These are phyloP conservation scores for Thraustochytrium striatum DNA, from an alignment of 352 stramenopile genomes.

Conservation along the genomic window DNA sequence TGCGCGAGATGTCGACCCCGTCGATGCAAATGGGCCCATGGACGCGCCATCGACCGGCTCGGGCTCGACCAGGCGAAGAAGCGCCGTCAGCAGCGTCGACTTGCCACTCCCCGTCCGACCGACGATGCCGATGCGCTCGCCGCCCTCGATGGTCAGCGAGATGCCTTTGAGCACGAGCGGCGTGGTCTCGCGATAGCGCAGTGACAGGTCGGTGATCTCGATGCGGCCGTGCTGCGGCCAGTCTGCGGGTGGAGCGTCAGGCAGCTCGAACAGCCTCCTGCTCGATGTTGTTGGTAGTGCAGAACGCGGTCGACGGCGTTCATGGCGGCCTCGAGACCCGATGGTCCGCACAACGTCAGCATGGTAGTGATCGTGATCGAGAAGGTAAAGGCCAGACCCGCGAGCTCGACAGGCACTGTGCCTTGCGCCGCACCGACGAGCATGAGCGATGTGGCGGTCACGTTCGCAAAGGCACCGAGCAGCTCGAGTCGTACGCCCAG, in stretches of 20 bases:
- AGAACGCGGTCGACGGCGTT: constrained; percentile 80
- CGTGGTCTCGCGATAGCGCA: constrained; percentile 60
- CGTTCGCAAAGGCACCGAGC: constrained; percentile 52
- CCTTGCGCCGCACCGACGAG: constrained; percentile 61
- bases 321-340: constrained; percentile 88
- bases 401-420: constrained; percentile 69
- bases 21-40: constrained; percentile 69
- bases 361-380: constrained; percentile 74
- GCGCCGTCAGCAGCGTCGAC: constrained; percentile 69
- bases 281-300: constrained; percentile 58
- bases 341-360: constrained; percentile 81
- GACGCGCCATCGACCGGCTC: constrained; percentile 63
- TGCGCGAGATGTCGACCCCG: constrained; percentile 63
- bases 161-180: constrained; percentile 55
- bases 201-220: constrained; percentile 64
- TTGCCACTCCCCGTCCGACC: constrained; percentile 83
- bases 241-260: constrained; percentile 25
- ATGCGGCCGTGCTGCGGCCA: constrained; percentile 71
- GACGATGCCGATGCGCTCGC: constrained; percentile 77
- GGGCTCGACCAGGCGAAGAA: constrained; percentile 68
- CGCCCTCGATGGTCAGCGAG: constrained; percentile 62
- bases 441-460: neutral
- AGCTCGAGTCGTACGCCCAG: constrained; percentile 67
- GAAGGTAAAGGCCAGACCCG: constrained; percentile 85
- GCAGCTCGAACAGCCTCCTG: constrained; percentile 47